Base-by-base conservation (phyloP, 257 asterid genomes). In the Primulina tabacum region DNA sequence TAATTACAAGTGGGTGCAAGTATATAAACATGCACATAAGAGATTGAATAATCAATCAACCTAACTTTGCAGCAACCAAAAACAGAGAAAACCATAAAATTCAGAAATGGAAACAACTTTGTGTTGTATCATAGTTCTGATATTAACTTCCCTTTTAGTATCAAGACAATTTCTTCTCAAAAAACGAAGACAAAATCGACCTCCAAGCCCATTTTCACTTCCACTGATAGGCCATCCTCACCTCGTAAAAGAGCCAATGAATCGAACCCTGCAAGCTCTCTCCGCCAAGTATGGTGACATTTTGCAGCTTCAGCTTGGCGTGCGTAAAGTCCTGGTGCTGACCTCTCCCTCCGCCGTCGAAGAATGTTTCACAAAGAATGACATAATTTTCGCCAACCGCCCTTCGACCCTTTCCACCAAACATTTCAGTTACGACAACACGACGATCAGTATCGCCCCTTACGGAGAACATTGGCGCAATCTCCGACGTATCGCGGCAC, bases 361-460 rank as follows among this genome's bases (percentile, higher is more conserved):
- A 20, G 82, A 73, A 52, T 78, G 82, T 59, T 74, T 78, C 76
- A 68, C 81, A 34, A 73, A 66, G 12, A 76, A 79, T 69, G 78
- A 79, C 69, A 34, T 74, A 30, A 11, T 78, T 10, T 70, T 78
- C 50, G 79, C 79, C 26, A 78, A 65, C 60, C 68, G 77, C 7
- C 79, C 82, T 1, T 63, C 66, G 4, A 64, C 76, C 2, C 84
- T 80, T 21, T 64, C 84, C 0, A 65, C 74, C 4, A 80, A 80
- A 43, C 79, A 72, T 17, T 65, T 78, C 59, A 73, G 79, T 52
- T 80, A 80, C 72, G 70, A 80, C 69, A 32, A 30, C 65, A 79
- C 80, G 26, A 71, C 76, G 24, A 60, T 76, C 4, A 65, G 77
- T 30, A 52, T 65, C 37, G 79, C 79, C 56, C 75, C 82, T 8